phyloP scores from a whole-genome alignment of 352 stramenopile genomes.

The Globisporangium sylvaticum region DNA sequence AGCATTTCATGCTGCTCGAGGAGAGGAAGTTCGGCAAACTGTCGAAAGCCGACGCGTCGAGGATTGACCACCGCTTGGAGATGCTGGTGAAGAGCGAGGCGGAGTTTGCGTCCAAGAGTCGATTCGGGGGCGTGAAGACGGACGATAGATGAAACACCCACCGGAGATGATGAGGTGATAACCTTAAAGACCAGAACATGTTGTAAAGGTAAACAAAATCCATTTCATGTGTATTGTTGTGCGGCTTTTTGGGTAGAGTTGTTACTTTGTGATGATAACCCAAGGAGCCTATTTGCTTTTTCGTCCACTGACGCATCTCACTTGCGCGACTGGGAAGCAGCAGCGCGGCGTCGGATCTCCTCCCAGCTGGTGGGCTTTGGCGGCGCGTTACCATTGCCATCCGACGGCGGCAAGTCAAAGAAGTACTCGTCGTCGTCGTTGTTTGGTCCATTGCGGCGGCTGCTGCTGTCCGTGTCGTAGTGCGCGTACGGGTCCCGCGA shows the following conservation, averaged over 20 bases:
- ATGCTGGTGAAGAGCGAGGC: conserved; percentile 57
- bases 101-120: conserved; percentile 45
- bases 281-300: neutral
- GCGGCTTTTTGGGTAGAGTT: neutral
- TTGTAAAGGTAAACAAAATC: neutral
- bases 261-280: neutral
- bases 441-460: conserved; percentile 5
- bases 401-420: conserved; percentile 22
- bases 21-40: conserved; percentile 43
- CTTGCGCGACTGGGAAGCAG: conserved; percentile 33
- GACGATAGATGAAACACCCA: neutral
- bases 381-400: conserved; percentile 18
- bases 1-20: conserved; percentile 58
- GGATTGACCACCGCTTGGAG: conserved; percentile 44
- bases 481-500: conserved; percentile 40
- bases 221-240: neutral
- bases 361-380: conserved; percentile 68
- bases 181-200: neutral
- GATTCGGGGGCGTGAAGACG: conserved; percentile 28
- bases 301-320: conserved; percentile 18
- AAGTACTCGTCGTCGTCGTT: conserved; percentile 52
- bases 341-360: conserved; percentile 61
- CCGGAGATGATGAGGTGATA: no score
- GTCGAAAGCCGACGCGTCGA: conserved; percentile 24
- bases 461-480: conserved; percentile 14